A percentile compares a stretch with the other conserved stretches of the same genome.
Evolutionary conservation across 345 rosid species (phyloP).

Genomic region (Lepidium sativum): DNA sequence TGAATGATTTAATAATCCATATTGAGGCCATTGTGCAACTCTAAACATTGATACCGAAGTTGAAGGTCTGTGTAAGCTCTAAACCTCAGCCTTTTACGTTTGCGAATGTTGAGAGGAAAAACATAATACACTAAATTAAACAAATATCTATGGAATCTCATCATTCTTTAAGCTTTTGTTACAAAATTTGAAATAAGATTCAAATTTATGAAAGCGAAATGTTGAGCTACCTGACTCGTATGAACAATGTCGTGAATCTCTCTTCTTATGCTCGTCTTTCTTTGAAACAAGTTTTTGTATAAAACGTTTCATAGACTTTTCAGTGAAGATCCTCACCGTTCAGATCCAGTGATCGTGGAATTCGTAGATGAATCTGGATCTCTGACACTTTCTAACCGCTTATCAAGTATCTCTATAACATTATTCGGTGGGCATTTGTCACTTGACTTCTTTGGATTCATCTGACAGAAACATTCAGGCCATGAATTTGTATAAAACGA

Average conservation of each 20-base stretch:
- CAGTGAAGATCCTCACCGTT: slow-evolving; percentile 28
- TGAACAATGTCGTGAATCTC: slow-evolving; percentile 5
- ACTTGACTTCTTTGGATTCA: slow-evolving; percentile 48
- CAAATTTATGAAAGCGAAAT: not conserved
- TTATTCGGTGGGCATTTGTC: slow-evolving; percentile 90
- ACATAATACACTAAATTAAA: not conserved
- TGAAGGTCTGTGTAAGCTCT: not conserved
- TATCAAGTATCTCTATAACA: slow-evolving; percentile 57
- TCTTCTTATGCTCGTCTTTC: slow-evolving; percentile 2
- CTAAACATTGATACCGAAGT: not conserved
- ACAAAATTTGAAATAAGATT: slow-evolving; percentile 13
- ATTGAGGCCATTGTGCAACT: not conserved
- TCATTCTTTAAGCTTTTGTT: slow-evolving; percentile 2
- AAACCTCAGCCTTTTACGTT: not conserved
- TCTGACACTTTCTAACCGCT: slow-evolving; percentile 42
- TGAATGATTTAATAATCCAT: not conserved
- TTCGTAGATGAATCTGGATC: slow-evolving; percentile 39
- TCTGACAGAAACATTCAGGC: slow-evolving; percentile 97
- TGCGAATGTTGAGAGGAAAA: not conserved
- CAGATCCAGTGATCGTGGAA: slow-evolving; percentile 32
- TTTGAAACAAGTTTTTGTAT: too few species aligned
- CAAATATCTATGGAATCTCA: not conserved
- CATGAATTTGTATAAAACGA: slow-evolving; percentile 96
- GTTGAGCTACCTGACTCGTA: slow-evolving; percentile 12
- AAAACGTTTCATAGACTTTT: too few species aligned